Percentiles rank a stretch among this genome's conserved stretches.
phyloP scores from a whole-genome alignment of 1,139 yeast genomes.

The Kodamaea sp. region DNA sequence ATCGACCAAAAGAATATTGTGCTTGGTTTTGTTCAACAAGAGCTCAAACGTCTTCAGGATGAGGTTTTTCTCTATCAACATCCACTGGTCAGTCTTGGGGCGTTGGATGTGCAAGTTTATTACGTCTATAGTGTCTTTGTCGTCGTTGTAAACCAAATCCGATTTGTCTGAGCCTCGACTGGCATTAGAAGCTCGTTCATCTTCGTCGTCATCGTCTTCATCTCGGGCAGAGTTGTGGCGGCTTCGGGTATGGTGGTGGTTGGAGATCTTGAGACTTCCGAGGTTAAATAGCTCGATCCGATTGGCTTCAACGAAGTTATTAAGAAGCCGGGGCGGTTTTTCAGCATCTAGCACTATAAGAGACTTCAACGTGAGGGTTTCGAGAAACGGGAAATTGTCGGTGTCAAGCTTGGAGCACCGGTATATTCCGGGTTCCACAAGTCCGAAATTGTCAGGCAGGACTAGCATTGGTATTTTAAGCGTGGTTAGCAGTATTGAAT shows the following conservation, averaged over 20 bases:
- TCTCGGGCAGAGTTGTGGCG: slow-evolving; percentile 11
- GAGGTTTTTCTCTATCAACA: slow-evolving; percentile 64
- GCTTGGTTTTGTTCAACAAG: slow-evolving; percentile 61
- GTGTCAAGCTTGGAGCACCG: slow-evolving; percentile 56
- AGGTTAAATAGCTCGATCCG: slow-evolving; percentile 46
- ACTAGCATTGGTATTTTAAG: no score
- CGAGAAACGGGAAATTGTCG: slow-evolving; percentile 65
- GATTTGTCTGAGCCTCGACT: slow-evolving; percentile 7
- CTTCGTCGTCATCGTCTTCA: slow-evolving; percentile 22
- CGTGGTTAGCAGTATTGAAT: no score
- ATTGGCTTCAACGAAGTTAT: slow-evolving; percentile 46
- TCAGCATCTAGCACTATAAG: slow-evolving; percentile 70
- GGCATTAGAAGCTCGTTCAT: slow-evolving; percentile 12
- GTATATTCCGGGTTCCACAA: slow-evolving; percentile 73
- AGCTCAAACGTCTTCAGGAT: slow-evolving; percentile 59
- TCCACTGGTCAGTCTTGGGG: slow-evolving; percentile 60
- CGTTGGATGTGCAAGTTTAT: slow-evolving; percentile 16
- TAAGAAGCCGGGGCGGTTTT: slow-evolving; percentile 59
- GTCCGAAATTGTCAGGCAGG: slow-evolving; percentile 78
- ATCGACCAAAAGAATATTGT: slow-evolving; percentile 76
- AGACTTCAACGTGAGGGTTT: slow-evolving; percentile 59
- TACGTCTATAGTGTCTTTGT: slow-evolving; percentile 17
- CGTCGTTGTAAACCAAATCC: slow-evolving; percentile 6
- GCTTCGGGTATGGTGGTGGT: slow-evolving; percentile 33
- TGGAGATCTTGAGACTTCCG: slow-evolving; percentile 46